Evolutionary conservation across 352 stramenopile genomes (phyloP).

Genomic region (Stephanocyclus meneghinianus): DNA sequence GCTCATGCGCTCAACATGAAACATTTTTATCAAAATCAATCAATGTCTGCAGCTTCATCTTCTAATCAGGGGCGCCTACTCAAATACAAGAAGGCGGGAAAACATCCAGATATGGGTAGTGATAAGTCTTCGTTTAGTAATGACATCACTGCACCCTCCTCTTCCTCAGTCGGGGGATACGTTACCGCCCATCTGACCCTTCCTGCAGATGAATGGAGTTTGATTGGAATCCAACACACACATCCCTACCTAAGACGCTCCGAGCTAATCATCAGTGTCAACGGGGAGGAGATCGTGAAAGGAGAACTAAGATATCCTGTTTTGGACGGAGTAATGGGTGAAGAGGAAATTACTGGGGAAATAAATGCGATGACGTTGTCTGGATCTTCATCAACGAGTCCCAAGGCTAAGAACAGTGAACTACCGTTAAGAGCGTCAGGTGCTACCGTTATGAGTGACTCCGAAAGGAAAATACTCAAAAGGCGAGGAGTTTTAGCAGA

Average conservation of each 20-base stretch:
- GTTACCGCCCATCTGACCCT: slow-evolving; percentile 46
- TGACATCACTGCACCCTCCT: background rate
- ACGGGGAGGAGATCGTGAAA: slow-evolving; percentile 68
- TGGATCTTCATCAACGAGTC: slow-evolving; percentile 2
- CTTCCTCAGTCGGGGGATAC: slow-evolving; percentile 19
- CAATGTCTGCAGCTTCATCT: slow-evolving; percentile 5
- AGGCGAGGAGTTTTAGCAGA: slow-evolving; percentile 49
- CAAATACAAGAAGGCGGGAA: slow-evolving; percentile 10
- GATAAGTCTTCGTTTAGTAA: background rate
- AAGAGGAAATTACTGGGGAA: slow-evolving; percentile 12
- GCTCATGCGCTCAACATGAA: slow-evolving; percentile 43
- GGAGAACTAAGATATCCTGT: slow-evolving; percentile 76
- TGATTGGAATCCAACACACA: slow-evolving; percentile 77
- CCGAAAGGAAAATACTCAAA: slow-evolving; percentile 39
- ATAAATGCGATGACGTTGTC: slow-evolving; percentile 1
- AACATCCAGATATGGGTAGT: background rate
- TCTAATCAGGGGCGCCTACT: slow-evolving; percentile 15
- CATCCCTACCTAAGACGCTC: slow-evolving; percentile 81
- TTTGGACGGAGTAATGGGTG: slow-evolving; percentile 36
- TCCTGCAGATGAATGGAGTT: slow-evolving; percentile 67
- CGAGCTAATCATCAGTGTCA: slow-evolving; percentile 72
- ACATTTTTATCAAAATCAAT: slow-evolving; percentile 40
- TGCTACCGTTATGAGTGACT: slow-evolving; percentile 18
- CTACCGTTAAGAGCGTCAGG: slow-evolving; percentile 1
- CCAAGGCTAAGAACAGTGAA: background rate